Percentiles rank a stretch among this genome's conserved stretches.
phyloP scores from a whole-genome alignment of 345 rosid genomes.

The Viola odorata region DNA sequence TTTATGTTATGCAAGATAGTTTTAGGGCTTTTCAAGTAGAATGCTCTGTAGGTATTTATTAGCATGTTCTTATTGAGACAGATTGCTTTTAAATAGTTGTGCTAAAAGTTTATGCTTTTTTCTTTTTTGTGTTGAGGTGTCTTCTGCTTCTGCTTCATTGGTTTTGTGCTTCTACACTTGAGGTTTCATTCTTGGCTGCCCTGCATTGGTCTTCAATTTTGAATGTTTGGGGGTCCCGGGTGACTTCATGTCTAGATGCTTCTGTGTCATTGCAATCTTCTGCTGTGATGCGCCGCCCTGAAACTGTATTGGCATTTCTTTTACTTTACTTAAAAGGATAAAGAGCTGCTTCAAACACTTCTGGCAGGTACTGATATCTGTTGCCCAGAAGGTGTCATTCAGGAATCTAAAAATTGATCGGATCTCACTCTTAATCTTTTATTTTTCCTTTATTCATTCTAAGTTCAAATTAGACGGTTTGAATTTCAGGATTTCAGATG shows the following conservation, averaged over 20 bases:
- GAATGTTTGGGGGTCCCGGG: constrained; percentile 40
- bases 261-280: constrained; percentile 49
- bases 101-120: constrained; percentile 62
- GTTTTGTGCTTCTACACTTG: constrained; percentile 80
- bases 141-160: constrained; percentile 83
- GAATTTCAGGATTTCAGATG: no score
- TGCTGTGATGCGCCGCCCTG: constrained; percentile 43
- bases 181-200: constrained; percentile 51
- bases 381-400: constrained; percentile 34
- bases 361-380: constrained; percentile 57
- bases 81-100: constrained; percentile 23
- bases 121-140: constrained; percentile 79
- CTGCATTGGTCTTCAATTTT: constrained; percentile 62
- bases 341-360: constrained; percentile 57
- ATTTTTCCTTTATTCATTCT: no score
- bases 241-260: constrained; percentile 47
- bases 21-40: constrained; percentile 26
- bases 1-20: constrained; percentile 33
- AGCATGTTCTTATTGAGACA: constrained; percentile 29
- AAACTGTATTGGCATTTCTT: constrained; percentile 41
- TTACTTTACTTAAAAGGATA: constrained; percentile 44
- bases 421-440: no score
- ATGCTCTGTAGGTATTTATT: constrained; percentile 23
- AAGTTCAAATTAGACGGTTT: no score
- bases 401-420: constrained; percentile 3